Conservation (phyloP, 2,329 filamentous ascomycete species). For the Macroventuria anomochaeta region DNA sequence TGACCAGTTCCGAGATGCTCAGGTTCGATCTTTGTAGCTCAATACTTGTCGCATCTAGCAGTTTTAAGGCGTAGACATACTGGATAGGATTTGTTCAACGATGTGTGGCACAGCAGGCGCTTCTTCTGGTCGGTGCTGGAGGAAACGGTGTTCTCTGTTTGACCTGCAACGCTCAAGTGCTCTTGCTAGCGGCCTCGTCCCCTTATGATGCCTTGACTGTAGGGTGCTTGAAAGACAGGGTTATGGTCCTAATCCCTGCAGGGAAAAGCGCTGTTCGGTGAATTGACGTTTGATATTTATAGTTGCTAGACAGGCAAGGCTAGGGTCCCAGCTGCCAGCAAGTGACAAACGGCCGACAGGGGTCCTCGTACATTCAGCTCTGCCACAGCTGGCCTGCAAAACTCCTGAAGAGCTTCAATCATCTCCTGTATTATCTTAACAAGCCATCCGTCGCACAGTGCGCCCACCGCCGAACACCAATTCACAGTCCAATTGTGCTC, state of each 20-base stretch:
- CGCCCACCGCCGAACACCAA: conserved; percentile 4
- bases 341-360: conserved; percentile 22
- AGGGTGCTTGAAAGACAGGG: conserved; percentile 8
- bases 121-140: conserved; percentile 1
- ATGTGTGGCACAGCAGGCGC: conserved; percentile 8
- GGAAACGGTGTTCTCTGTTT: conserved; percentile 4
- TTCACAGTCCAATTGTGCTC: conserved; percentile 13
- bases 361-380: conserved; percentile 29
- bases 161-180: conserved; percentile 1
- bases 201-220: conserved; percentile 23
- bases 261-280: conserved; percentile 19
- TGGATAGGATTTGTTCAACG: neutral
- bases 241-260: conserved; percentile 18
- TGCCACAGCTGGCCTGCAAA: conserved; percentile 27
- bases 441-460: conserved; percentile 14
- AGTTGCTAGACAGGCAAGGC: conserved; percentile 24
- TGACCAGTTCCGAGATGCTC: conserved; percentile 3
- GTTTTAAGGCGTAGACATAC: conserved; percentile 11
- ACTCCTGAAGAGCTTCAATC: conserved; percentile 21
- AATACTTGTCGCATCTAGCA: neutral
- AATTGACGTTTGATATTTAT: conserved; percentile 30
- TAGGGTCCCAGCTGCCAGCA: conserved; percentile 18
- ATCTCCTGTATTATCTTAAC: conserved; percentile 11
- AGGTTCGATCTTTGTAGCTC: neutral
- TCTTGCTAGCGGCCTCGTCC: conserved; percentile 5